phyloP scores from a whole-genome alignment of 768 basidiomycete genomes.

The Phaeotremella fagi region DNA sequence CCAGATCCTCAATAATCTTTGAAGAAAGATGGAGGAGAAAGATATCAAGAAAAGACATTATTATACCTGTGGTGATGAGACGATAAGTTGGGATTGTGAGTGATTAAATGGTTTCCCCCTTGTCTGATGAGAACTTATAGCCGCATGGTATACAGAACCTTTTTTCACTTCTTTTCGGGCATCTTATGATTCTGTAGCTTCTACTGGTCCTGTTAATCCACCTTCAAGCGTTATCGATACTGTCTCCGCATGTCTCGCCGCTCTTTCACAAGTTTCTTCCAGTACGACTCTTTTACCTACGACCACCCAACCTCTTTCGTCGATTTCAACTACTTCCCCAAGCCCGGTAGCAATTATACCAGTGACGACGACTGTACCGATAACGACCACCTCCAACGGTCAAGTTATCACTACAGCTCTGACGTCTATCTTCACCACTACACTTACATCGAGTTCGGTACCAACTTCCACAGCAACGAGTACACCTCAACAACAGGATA shows the following conservation, averaged over 20 bases:
- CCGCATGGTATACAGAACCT: constrained; percentile 30
- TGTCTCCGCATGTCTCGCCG: constrained; percentile 14
- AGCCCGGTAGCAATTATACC: not conserved
- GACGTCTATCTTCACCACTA: not conserved
- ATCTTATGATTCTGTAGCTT: constrained; percentile 28
- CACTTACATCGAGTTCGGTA: not conserved
- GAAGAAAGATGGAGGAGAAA: no score
- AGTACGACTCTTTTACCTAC: not conserved
- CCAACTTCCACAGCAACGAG: not conserved
- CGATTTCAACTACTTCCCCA: not conserved
- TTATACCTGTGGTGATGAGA: constrained; percentile 22
- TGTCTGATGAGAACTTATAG: not conserved
- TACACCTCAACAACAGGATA: constrained; percentile 1
- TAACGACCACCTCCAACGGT: not conserved
- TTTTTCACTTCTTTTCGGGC: constrained; percentile 17
- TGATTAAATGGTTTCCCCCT: not conserved
- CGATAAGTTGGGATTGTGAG: constrained; percentile 15
- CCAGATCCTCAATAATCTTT: no score
- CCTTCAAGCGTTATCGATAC: constrained; percentile 8
- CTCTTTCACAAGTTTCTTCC: not conserved
- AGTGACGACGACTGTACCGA: not conserved
- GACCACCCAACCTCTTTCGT: not conserved
- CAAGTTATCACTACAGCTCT: not conserved
- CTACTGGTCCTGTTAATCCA: constrained; percentile 24
- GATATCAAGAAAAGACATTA: constrained; percentile 20